Evolutionary conservation across 75 land plant species (phyloP).

Genomic region (Pinus taeda): DNA sequence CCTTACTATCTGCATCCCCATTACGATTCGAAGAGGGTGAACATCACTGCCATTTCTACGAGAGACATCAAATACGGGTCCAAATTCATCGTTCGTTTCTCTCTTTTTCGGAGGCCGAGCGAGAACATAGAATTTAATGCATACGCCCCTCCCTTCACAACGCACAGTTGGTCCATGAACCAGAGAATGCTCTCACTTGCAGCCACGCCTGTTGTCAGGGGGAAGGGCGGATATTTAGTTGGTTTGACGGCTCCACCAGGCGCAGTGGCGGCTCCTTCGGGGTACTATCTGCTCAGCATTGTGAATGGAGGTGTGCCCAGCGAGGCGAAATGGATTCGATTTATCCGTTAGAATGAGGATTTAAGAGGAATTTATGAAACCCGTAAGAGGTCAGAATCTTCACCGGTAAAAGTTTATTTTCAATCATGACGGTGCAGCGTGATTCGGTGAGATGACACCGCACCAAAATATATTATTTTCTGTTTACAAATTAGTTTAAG

Average conservation of each 20-base stretch:
- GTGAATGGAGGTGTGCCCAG: conserved; percentile 47
- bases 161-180: conserved; percentile 54
- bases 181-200: conserved; percentile 60
- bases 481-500: too few relatives aligned
- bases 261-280: conserved; percentile 49
- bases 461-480: too few relatives aligned
- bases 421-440: too few relatives aligned
- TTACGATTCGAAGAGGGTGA: conserved; percentile 9
- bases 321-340: conserved; percentile 38
- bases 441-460: too few relatives aligned
- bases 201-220: neutral
- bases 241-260: conserved; percentile 42
- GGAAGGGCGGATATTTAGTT: neutral
- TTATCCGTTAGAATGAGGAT: neutral
- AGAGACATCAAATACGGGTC: conserved; percentile 22
- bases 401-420: too few relatives aligned
- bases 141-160: conserved; percentile 52
- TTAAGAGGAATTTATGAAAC: too few relatives aligned
- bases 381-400: too few relatives aligned
- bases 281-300: conserved; percentile 51
- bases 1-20: conserved; percentile 28
- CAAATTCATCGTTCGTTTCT: conserved; percentile 20
- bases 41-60: conserved; percentile 10
- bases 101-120: conserved; percentile 4
- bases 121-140: conserved; percentile 8